Conservation (phyloP, 1,284 basidiomycete genomes). For the Naganishia sp. region DNA sequence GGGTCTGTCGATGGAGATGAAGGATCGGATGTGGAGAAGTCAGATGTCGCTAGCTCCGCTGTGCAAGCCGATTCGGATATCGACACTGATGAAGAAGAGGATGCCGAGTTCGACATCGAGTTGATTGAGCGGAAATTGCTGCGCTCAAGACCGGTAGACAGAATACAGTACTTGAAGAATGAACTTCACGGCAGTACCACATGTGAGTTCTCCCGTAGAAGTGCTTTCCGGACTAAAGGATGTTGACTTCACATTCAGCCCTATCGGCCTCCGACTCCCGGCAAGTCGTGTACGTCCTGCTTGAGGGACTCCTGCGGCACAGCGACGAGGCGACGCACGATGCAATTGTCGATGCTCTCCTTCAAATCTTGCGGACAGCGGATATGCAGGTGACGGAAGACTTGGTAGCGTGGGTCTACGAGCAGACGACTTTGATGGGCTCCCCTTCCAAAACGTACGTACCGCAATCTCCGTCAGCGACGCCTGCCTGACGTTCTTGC, state of each 20-base stretch:
- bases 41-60: background rate
- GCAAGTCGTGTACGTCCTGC: slow-evolving; percentile 24
- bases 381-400: slow-evolving; percentile 28
- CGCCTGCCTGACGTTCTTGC: background rate
- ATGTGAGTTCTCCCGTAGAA: slow-evolving; percentile 8
- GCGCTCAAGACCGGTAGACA: slow-evolving; percentile 18
- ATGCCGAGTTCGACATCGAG: slow-evolving; percentile 23
- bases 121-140: slow-evolving; percentile 16
- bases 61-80: background rate
- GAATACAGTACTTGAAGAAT: slow-evolving; percentile 24
- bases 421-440: slow-evolving; percentile 22
- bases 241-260: background rate
- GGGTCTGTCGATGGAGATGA: slow-evolving; percentile 3
- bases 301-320: slow-evolving; percentile 19
- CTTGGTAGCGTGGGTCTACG: slow-evolving; percentile 15
- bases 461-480: background rate
- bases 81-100: slow-evolving; percentile 6
- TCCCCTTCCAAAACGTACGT: slow-evolving; percentile 27
- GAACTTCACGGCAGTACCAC: slow-evolving; percentile 3
- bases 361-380: slow-evolving; percentile 9
- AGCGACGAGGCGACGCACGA: slow-evolving; percentile 31
- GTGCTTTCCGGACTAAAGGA: background rate
- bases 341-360: slow-evolving; percentile 19
- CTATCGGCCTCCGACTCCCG: slow-evolving; percentile 4
- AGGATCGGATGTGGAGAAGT: background rate